Base-by-base conservation (phyloP, 371 early-diverging fungal genomes). In the Ordospora colligata region DNA sequence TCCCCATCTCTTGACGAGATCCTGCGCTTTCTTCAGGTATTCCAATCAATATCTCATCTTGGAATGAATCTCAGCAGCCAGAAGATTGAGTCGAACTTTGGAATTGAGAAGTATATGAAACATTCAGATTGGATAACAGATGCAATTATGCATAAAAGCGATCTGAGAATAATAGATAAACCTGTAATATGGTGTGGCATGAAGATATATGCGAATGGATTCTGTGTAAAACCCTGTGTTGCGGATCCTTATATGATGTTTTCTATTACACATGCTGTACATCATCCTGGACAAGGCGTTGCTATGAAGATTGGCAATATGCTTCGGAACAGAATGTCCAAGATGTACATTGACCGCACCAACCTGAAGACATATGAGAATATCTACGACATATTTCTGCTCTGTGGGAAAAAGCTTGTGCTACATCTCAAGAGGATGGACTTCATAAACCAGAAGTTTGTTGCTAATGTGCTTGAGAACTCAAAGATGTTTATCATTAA, bases 71-170 rank as follows among this genome's bases (percentile, higher is more conserved):
- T 81, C 21, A 78, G 75, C 37, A 51, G n/a, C 43, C 43, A 73
- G 10, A 81, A 81, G 72, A 76, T 71, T 10, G 78, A 78, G 53
- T 44, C 52, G 9, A 81, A 77, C 70, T 75, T 81, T 69, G 62
- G 52, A 2, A 10, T 64, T 11, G 71, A 67, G 23, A 27, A 21
- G 43, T 22, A 21, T 71, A 37, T 75, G 12, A 58, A 66, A 4
- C 22, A 67, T 5, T 8, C 47, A 11, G 40, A 19, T 32, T 68
- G 46, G 23, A 74, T 52, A 8, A 49, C 32, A 7, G 27, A 68
- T 11, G 45, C 25, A 9, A n/a, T 23, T 14, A 12, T 25, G 23
- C 23, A 42, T 10, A 68, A 47, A 8, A 42, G 37, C 21, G 46
- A 21, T 11, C 14, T 53, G 40, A 46, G n/a, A 6, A 43, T 69